Base-by-base conservation (phyloP, 169 alveolate genomes). In the Eimeria praecox region DNA sequence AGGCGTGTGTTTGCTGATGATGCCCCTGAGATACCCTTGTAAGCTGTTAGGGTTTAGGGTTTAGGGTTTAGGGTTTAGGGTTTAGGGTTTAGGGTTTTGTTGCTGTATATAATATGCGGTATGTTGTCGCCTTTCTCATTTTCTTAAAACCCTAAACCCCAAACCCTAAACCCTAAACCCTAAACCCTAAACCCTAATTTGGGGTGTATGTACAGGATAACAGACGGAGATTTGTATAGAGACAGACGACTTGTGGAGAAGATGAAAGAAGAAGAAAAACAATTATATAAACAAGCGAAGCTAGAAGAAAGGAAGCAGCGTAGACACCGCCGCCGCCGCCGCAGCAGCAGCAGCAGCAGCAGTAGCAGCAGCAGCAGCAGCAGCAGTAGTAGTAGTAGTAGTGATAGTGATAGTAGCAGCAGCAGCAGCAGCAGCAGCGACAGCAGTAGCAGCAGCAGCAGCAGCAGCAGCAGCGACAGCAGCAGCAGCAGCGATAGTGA, bases 141-240 rank as follows among this genome's bases (percentile, higher is more conserved):
- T n/a, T n/a, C n/a, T n/a, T n/a, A n/a, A n/a, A n/a, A n/a, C 49
- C 80, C 44, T 69, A 69, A 1, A n/a, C 12, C 5, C 20, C 56
- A 49, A 49, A 59, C 69, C 30, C 69, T 22, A 59, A 59, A 71
- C 46, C 52, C 82, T 71, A 38, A 71, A 71, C 82, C 66, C 66
- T 56, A 71, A 71, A 71, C 82, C 82, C 82, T 38, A 71, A 71
- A 71, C 82, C 82, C 69, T 4, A 59, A 59, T 71, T 71, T 71
- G 46, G 52, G 18, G 52, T 71, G 22, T 71, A 38, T 75, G 56
- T 75, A 27, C 88, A 83, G 95, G 22, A 90, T 90, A 42, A 90
- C 95, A 9, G 95, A 90, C 46, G 95, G 95, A 54, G 95, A 90
- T 52, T 90, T 12, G 62, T 71, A 80, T 24, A 22, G 95, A 33